These are phyloP conservation scores for Colletotrichum filicis DNA, from an alignment of 2,329 filamentous ascomycete species.

Conservation along the genomic window DNA sequence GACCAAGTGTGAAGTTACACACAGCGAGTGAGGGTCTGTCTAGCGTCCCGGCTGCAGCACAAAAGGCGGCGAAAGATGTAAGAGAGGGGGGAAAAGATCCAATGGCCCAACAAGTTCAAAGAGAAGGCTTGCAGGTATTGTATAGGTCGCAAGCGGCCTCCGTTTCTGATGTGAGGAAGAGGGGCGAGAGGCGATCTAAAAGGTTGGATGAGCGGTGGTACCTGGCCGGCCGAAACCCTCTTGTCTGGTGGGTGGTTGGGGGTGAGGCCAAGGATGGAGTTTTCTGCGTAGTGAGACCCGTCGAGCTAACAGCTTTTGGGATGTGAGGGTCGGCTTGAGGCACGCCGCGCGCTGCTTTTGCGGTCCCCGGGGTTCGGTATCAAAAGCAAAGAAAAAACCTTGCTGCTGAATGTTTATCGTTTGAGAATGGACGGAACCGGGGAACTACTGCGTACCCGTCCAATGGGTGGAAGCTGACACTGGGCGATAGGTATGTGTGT, in stretches of 20 bases:
- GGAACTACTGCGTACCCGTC: neutral
- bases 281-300: slow-evolving; percentile 12
- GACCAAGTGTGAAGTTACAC: neutral
- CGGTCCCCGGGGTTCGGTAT: slow-evolving; percentile 5
- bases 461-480: neutral
- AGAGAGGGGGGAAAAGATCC: slow-evolving; percentile 9
- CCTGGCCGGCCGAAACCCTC: slow-evolving; percentile 29
- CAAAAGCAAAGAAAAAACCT: neutral
- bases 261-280: slow-evolving; percentile 25
- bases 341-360: slow-evolving; percentile 4
- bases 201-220: slow-evolving; percentile 21
- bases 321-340: slow-evolving; percentile 2
- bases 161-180: slow-evolving; percentile 11
- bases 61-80: slow-evolving; percentile 27
- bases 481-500: slow-evolving; percentile 20
- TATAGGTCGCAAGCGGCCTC: slow-evolving; percentile 24
- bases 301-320: slow-evolving; percentile 8
- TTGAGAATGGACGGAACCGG: slow-evolving; percentile 5
- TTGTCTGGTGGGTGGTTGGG: slow-evolving; percentile 22
- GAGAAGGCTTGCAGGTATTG: slow-evolving; percentile 25
- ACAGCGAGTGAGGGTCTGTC: neutral
- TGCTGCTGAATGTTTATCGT: slow-evolving; percentile 8
- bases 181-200: slow-evolving; percentile 28
- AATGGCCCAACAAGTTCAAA: slow-evolving; percentile 11
- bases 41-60: slow-evolving; percentile 32